Conservation (phyloP, 306 rosid species). For the Prunus fruticosa region DNA sequence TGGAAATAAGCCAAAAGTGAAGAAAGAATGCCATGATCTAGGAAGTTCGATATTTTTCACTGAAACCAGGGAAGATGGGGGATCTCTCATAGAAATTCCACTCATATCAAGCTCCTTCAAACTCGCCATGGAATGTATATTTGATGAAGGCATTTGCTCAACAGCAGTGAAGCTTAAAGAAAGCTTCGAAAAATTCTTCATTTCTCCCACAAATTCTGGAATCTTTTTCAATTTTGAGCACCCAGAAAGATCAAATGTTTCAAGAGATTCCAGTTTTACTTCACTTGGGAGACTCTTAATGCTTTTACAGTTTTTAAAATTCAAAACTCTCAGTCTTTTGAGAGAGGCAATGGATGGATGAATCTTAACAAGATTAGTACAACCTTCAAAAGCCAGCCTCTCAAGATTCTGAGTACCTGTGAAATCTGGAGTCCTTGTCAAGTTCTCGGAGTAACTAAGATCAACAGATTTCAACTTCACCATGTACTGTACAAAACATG, state of each 20-base stretch:
- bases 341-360: conserved; percentile 10
- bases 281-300: conserved; percentile 4
- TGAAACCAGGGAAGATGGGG: background rate
- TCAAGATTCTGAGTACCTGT: conserved; percentile 9
- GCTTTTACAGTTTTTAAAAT: background rate
- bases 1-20: background rate
- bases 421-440: conserved; percentile 21
- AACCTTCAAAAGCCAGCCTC: conserved; percentile 2
- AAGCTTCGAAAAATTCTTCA: background rate
- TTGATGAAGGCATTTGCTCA: conserved; percentile 8
- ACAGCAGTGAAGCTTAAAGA: background rate
- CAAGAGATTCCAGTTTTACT: background rate
- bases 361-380: conserved; percentile 12
- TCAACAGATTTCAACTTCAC: background rate
- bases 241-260: background rate
- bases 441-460: conserved; percentile 2
- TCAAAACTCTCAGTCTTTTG: background rate
- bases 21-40: background rate
- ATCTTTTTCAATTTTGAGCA: conserved; percentile 7
- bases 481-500: background rate
- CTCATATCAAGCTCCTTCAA: background rate
- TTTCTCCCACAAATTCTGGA: conserved; percentile 14
- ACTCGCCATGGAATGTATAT: background rate
- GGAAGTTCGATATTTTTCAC: background rate
- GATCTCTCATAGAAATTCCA: background rate